Percentiles rank a stretch among this genome's conserved stretches.
These are phyloP conservation scores for Globisporangium irregulare DNA, from an alignment of 352 stramenopile genomes.

Conservation along the genomic window DNA sequence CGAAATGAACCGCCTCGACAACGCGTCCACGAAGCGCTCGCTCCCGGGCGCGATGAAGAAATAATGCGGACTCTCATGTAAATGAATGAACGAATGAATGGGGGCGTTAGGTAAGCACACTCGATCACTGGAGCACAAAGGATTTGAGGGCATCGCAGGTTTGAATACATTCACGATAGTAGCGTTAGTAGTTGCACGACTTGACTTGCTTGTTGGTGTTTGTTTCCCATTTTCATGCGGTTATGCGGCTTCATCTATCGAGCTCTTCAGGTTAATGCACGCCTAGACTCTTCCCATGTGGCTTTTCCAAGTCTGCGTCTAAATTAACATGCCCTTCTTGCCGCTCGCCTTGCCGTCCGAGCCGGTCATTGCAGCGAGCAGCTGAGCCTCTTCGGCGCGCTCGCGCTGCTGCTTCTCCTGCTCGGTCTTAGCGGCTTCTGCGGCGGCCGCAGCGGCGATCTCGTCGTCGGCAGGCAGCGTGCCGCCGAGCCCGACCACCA, in stretches of 20 bases:
- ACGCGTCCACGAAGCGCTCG: slow-evolving; percentile 71
- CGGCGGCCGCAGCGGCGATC: slow-evolving; percentile 24
- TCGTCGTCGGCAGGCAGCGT: slow-evolving; percentile 55
- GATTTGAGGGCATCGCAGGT: neutral
- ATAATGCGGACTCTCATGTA: slow-evolving; percentile 19
- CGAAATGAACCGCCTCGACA: slow-evolving; percentile 95
- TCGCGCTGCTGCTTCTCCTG: slow-evolving; percentile 38
- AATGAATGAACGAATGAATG: slow-evolving; percentile 1
- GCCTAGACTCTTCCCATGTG: neutral
- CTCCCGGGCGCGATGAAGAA: slow-evolving; percentile 74
- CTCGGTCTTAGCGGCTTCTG: slow-evolving; percentile 26
- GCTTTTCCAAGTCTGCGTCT: slow-evolving; percentile 17
- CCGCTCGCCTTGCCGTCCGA: slow-evolving; percentile 19
- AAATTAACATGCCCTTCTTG: slow-evolving; percentile 72
- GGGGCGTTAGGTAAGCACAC: neutral
- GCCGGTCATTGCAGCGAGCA: slow-evolving; percentile 25
- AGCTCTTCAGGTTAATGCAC: neutral
- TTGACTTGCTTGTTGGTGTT: neutral
- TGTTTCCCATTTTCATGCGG: neutral
- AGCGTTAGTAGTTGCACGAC: slow-evolving; percentile 1
- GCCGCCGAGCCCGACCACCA: slow-evolving; percentile 62
- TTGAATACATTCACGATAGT: slow-evolving; percentile 8
- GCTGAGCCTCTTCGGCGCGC: slow-evolving; percentile 48
- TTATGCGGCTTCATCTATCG: neutral
- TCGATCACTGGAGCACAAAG: neutral